Evolutionary conservation across 148 eudicot genomes (phyloP).

Genomic region (Agrostemma githago): DNA sequence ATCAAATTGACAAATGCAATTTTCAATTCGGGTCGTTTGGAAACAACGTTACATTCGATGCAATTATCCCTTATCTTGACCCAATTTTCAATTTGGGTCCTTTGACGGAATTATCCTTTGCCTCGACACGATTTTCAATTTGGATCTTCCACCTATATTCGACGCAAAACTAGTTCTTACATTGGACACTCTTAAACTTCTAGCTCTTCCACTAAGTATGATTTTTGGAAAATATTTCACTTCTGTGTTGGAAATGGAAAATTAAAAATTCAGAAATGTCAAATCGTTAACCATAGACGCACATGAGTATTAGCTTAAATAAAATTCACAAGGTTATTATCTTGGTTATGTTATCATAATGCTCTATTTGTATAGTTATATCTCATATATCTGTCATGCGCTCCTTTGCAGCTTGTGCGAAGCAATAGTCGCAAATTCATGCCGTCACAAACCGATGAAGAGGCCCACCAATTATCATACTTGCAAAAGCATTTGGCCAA

Average conservation of each 20-base stretch:
- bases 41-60: neutral
- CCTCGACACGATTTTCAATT: no score
- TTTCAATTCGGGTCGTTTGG: neutral
- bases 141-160: no score
- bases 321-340: neutral
- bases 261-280: neutral
- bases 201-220: neutral
- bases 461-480: constrained; percentile 94
- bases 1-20: neutral
- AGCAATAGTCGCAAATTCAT: constrained; percentile 89
- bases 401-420: constrained; percentile 76
- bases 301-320: neutral
- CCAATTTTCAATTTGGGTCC: no score
- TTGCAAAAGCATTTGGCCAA: constrained; percentile 89
- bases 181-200: neutral
- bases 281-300: neutral
- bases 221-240: neutral
- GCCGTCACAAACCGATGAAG: constrained; percentile 98
- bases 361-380: neutral
- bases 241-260: neutral
- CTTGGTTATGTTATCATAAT: neutral
- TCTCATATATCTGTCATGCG: constrained; percentile 1
- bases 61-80: neutral
- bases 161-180: neutral
- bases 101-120: no score